Base-by-base conservation (phyloP, 208 protist species). In the Strigomonas culicis region DNA sequence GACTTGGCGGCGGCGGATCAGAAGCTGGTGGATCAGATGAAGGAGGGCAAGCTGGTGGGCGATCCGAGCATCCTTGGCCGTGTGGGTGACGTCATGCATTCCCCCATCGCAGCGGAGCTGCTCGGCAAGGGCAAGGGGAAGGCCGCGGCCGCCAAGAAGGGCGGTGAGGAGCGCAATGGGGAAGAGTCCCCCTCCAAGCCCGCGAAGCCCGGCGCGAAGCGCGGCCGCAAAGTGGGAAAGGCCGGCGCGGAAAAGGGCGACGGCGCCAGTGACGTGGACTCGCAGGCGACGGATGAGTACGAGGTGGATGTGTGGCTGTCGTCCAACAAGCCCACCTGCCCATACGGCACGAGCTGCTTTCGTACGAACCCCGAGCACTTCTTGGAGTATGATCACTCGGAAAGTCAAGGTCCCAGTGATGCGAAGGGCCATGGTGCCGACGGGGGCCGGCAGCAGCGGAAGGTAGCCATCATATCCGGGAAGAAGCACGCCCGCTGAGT, bases 231-330 rank as follows among this genome's bases (percentile, higher is more conserved):
- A 59, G 41, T 36, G 59, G 49, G 44, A 70, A 49, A 15, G 44
- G 27, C 46, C 15, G 61, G 39, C n/a, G 60, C 50, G 19, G 44
- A 59, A 24, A 47, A 49, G 17, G 55, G 50, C 17, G 44, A 28
- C 34, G 56, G 47, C 39, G 65, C 75, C 13, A 70, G 71, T 43
- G 79, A 71, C 31, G 72, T 64, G 1, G 75, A 77, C 41, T 90
- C 87, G 0, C 79, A 90, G 30, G 75, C 80, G 15, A 93, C 87
- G 50, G 80, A 85, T 0, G 83, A 93, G 60, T 87, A 84, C 65
- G 79, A 86, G 49, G 79, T 88, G 21, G 87, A 68, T 7, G 77
- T 93, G 41, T 34, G 74, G 52, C 34, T 62, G 31, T 77, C 74
- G 50, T 25, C 44, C 0, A 75, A 52, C 24, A 77, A 77, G 63